These are phyloP conservation scores for Rhodotorula glutinis DNA, from an alignment of 1,284 basidiomycete species.

Conservation along the genomic window DNA sequence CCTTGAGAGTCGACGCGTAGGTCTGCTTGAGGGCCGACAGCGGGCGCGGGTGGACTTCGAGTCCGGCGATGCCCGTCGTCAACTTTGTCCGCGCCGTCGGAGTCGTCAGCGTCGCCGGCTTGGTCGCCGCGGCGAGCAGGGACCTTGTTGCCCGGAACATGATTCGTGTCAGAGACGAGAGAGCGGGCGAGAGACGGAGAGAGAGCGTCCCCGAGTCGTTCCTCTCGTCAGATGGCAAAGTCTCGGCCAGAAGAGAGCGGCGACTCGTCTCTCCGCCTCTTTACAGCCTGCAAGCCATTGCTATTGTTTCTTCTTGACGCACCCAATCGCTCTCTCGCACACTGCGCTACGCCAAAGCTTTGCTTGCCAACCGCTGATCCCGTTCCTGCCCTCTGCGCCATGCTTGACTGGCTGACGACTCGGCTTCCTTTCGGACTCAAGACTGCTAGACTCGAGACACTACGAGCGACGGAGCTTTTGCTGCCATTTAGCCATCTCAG, in stretches of 20 bases:
- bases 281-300: too few relatives aligned
- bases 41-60: constrained; percentile 65
- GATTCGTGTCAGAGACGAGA: neutral
- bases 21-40: constrained; percentile 71
- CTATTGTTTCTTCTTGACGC: neutral
- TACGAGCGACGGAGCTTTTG: too few relatives aligned
- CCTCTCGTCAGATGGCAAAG: too few relatives aligned
- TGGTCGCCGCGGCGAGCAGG: constrained; percentile 10
- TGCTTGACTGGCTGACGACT: too few relatives aligned
- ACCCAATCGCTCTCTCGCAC: neutral
- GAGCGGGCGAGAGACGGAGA: too few relatives aligned
- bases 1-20: constrained; percentile 74
- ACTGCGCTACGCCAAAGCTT: too few relatives aligned
- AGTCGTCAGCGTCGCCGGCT: neutral
- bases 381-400: too few relatives aligned
- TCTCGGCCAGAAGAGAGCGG: neutral
- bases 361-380: too few relatives aligned
- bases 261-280: neutral
- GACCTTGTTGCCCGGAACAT: constrained; percentile 24
- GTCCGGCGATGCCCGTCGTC: constrained; percentile 46
- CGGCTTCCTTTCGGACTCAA: too few relatives aligned
- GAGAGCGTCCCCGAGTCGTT: too few relatives aligned
- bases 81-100: constrained; percentile 23
- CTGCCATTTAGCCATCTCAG: too few relatives aligned
- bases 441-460: too few relatives aligned